Evolutionary conservation across 2,329 filamentous ascomycete species (phyloP), one percentile per base, ranked within the genome.

Genomic region (Apiospora arundinis): DNA sequence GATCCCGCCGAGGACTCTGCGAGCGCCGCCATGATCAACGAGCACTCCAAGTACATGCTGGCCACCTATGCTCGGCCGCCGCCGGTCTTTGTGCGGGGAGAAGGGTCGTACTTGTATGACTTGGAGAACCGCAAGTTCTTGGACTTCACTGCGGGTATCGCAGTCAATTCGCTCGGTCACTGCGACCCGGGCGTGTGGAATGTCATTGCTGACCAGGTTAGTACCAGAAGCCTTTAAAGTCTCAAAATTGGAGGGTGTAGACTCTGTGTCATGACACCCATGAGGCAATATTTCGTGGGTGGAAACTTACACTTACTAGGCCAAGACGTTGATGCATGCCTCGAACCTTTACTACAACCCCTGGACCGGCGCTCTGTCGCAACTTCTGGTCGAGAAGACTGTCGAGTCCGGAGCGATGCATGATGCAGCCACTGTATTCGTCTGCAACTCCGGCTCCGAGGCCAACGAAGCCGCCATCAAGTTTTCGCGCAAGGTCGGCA

Each of bases 381-480:
- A 96, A 81, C 86, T 95, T 32, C 88, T 99, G 32, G 90, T 99
- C 45, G 89, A 95, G 77, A 92, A 92, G 82, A 99, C 96, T 0
- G 83, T 89, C 70, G 90, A 92, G 77, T 91, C 92, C 0, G 94
- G 94, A 52, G 93, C 88, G 75, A 97, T 98, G 92, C 90, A 92
- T 76, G 90, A 92, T 78, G 94, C 92, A 23, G 86, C 89, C 25
- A 90, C 93, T 71, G 94, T 94, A 2, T 99, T 99, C 80, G 89
- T 99, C 75, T 97, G 94, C 86, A 99, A 99, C 85, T 98, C 95
- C 4, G 96, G 96, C 72, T 94, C 93, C 72, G 96, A 99, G 84
- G 96, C 96, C 80, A 99, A 99, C 82, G 96, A 99, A 84, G 96
- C 95, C 0, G 96, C 95, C 46, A 93, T 99, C 81, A 99, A 99